A percentile compares a stretch with the other conserved stretches of the same genome.
Conservation (phyloP, 2,329 filamentous ascomycete species). For the Fragosphaeria purpurea region DNA sequence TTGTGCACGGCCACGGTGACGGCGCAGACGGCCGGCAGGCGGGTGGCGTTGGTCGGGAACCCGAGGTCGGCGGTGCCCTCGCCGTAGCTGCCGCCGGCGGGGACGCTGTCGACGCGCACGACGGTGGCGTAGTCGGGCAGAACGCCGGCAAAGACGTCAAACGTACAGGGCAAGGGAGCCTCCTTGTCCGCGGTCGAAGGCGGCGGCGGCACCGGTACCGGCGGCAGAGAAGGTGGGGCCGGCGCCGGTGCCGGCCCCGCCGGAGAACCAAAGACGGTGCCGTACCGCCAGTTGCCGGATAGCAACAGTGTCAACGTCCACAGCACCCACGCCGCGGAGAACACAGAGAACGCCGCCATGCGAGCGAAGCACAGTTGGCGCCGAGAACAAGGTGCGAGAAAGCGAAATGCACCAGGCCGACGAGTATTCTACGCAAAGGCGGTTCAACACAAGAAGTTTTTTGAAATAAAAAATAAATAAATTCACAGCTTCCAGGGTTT, state of each 20-base stretch:
- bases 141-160: conserved; percentile 1
- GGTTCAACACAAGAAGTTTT: too few relatives aligned
- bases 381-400: too few relatives aligned
- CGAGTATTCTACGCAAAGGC: too few relatives aligned
- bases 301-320: neutral
- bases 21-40: conserved; percentile 29
- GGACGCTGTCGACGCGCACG: conserved; percentile 22
- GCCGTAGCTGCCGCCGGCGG: conserved; percentile 24
- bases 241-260: neutral
- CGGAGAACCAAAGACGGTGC: too few relatives aligned
- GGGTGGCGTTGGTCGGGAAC: conserved; percentile 25
- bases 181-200: too few relatives aligned
- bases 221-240: neutral
- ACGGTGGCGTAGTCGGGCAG: conserved; percentile 21
- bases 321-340: neutral
- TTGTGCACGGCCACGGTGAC: conserved; percentile 27
- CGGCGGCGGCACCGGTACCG: too few relatives aligned
- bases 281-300: neutral
- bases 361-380: neutral
- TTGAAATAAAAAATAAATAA: too few relatives aligned
- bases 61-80: conserved; percentile 24
- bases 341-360: neutral
- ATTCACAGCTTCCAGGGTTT: too few relatives aligned
- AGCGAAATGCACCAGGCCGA: too few relatives aligned
- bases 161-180: conserved; percentile 1